phyloP scores from a whole-genome alignment of 1,139 yeast species.

The Protomyces inouyei region DNA sequence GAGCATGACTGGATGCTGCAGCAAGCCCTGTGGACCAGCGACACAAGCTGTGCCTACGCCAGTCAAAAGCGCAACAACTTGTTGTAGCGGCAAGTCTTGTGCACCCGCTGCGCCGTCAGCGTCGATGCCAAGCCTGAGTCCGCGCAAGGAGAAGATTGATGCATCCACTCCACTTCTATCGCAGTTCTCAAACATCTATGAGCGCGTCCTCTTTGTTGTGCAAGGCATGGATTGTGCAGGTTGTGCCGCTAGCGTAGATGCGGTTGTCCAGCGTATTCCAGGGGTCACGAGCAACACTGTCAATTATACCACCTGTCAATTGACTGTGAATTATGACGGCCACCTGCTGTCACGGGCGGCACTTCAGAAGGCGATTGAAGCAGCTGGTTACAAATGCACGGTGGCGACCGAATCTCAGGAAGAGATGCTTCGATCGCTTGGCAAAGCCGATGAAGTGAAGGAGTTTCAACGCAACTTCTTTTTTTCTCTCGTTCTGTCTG shows the following conservation, averaged over 20 bases:
- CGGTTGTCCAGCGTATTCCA: not conserved
- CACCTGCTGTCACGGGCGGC: not conserved
- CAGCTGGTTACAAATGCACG: not conserved
- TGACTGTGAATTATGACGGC: not conserved
- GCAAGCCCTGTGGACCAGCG: too few relatives aligned
- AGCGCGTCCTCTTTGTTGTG: not conserved
- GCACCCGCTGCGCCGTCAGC: not conserved
- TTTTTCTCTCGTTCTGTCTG: constrained; percentile 51
- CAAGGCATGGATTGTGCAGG: constrained; percentile 21
- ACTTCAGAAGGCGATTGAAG: not conserved
- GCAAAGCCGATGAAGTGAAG: constrained; percentile 64
- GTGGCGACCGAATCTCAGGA: not conserved
- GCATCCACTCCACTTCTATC: not conserved
- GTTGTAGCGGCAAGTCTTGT: not conserved
- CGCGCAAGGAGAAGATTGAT: not conserved
- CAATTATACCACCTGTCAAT: not conserved
- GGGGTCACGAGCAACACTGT: not conserved
- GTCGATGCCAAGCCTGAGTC: not conserved
- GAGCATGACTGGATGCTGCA: too few relatives aligned
- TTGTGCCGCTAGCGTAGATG: constrained; percentile 3
- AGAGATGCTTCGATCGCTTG: constrained; percentile 40
- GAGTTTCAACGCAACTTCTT: constrained; percentile 60
- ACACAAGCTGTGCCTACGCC: too few relatives aligned
- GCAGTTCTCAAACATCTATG: not conserved
- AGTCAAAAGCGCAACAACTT: not conserved